Conservation (phyloP, 2,329 filamentous ascomycete genomes). For the Fusarium denticulatum region DNA sequence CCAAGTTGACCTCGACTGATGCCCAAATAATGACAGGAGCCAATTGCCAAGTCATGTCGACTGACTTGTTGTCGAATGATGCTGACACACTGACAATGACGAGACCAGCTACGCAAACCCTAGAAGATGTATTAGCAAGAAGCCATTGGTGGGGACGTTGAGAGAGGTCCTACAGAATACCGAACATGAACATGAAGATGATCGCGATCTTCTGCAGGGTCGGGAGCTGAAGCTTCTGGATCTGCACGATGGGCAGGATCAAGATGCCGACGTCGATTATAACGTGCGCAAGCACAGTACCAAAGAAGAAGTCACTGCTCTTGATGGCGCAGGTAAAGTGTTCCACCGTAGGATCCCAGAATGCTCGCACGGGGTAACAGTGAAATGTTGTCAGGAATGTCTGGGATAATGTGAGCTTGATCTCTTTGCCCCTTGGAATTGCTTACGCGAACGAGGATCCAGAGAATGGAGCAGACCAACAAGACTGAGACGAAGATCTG, state of each 20-base stretch:
- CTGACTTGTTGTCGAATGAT: slow-evolving; percentile 21
- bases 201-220: slow-evolving; percentile 38
- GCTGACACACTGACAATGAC: slow-evolving; percentile 29
- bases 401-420: neutral
- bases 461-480: slow-evolving; percentile 39
- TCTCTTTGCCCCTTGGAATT: neutral
- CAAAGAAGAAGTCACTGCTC: slow-evolving; percentile 26
- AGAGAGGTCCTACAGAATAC: slow-evolving; percentile 38
- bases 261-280: slow-evolving; percentile 45
- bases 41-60: slow-evolving; percentile 35
- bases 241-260: slow-evolving; percentile 42
- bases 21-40: slow-evolving; percentile 35
- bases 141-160: rapidly evolving
- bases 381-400: slow-evolving; percentile 25
- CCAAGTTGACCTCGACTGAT: slow-evolving; percentile 36
- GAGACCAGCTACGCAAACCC: slow-evolving; percentile 34
- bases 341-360: slow-evolving; percentile 23
- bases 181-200: slow-evolving; percentile 43
- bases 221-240: slow-evolving; percentile 43
- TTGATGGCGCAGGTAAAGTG: slow-evolving; percentile 42
- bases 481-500: slow-evolving; percentile 39
- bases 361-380: slow-evolving; percentile 27
- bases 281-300: slow-evolving; percentile 40
- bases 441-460: slow-evolving; percentile 41
- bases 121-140: neutral